Evolutionary conservation across 768 basidiomycete species (phyloP).

Genomic region (Termitomyces sp.): DNA sequence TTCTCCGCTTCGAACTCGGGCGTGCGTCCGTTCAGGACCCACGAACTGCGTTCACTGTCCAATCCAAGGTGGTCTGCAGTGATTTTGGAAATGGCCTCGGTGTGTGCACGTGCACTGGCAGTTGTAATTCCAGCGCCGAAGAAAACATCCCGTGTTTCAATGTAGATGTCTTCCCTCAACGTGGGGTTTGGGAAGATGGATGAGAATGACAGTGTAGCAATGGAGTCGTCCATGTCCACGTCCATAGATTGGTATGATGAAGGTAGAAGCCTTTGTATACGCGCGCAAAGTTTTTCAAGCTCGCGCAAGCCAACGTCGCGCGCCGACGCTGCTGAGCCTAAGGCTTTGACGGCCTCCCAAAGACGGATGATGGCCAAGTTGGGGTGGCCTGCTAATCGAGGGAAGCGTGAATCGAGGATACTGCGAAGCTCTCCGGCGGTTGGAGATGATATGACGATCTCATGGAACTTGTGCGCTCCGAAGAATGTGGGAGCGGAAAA

Average conservation of each 20-base stretch:
- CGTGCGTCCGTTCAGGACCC: constrained; percentile 60
- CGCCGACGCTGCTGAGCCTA: constrained; percentile 47
- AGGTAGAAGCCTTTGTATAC: constrained; percentile 62
- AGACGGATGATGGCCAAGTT: constrained; percentile 52
- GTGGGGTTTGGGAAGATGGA: constrained; percentile 62
- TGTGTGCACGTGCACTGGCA: constrained; percentile 41
- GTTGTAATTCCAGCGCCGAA: constrained; percentile 67
- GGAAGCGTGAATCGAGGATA: constrained; percentile 68
- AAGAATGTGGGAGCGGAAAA: constrained; percentile 69
- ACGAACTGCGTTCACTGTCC: constrained; percentile 61
- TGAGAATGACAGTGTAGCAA: constrained; percentile 25
- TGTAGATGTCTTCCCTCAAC: constrained; percentile 82
- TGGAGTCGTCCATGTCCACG: constrained; percentile 21
- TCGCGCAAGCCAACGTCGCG: constrained; percentile 73
- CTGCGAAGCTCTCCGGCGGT: constrained; percentile 57
- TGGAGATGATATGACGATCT: constrained; percentile 60
- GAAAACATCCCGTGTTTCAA: constrained; percentile 89
- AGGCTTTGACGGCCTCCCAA: constrained; percentile 58
- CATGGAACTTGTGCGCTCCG: constrained; percentile 79
- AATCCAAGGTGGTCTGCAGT: constrained; percentile 63
- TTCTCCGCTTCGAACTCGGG: constrained; percentile 68
- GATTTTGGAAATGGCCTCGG: constrained; percentile 42
- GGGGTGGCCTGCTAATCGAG: constrained; percentile 45
- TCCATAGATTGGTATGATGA: constrained; percentile 38
- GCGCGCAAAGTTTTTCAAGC: constrained; percentile 76